Conservation (phyloP, 2,329 filamentous ascomycete genomes). For the Leptoxyphium fumago region DNA sequence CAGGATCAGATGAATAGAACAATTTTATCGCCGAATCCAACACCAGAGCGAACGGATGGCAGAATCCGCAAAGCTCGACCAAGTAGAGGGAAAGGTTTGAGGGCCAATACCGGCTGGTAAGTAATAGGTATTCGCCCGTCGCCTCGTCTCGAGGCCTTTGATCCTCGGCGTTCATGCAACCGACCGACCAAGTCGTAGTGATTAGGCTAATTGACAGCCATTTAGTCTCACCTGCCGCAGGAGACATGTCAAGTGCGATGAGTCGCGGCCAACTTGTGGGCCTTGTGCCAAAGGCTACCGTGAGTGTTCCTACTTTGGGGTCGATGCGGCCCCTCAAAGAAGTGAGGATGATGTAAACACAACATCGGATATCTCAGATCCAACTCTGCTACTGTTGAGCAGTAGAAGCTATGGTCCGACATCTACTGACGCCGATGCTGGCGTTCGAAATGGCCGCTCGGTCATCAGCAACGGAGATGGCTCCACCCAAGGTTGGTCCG, state of each 20-base stretch:
- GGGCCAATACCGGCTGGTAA: constrained; percentile 13
- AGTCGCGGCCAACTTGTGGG: constrained; percentile 29
- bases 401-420: background rate
- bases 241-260: constrained; percentile 38
- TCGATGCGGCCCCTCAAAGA: background rate
- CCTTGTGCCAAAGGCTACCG: constrained; percentile 30
- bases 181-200: background rate
- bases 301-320: constrained; percentile 25
- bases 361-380: constrained; percentile 1
- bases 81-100: constrained; percentile 16
- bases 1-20: no score
- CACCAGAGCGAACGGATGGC: no score
- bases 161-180: no score
- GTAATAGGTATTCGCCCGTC: background rate
- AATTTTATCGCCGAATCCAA: no score
- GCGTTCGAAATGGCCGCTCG: constrained; percentile 1
- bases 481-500: constrained; percentile 6
- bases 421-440: background rate
- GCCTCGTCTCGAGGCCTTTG: constrained; percentile 1
- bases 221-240: constrained; percentile 15
- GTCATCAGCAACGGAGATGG: background rate
- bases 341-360: constrained; percentile 1
- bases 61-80: constrained; percentile 4
- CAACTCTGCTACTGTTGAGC: constrained; percentile 1
- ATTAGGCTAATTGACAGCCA: background rate